Percentiles rank a stretch among this genome's conserved stretches.
These are phyloP conservation scores for Aspergillus affinis DNA, from an alignment of 495 filamentous ascomycete genomes.

Conservation along the genomic window DNA sequence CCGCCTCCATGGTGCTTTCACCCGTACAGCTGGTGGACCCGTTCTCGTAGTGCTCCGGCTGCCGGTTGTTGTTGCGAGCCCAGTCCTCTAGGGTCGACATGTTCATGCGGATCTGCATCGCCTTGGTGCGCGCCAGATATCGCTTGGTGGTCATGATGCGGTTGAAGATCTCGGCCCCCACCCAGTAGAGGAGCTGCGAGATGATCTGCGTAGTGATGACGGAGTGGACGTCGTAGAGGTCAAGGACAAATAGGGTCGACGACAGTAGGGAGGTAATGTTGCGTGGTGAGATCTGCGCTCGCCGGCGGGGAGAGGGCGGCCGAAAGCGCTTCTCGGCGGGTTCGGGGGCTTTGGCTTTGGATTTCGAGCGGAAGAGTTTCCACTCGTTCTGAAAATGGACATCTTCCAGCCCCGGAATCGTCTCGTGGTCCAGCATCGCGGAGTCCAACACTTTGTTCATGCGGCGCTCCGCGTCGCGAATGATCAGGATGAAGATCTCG, in stretches of 20 bases:
- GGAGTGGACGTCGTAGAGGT: constrained; percentile 97
- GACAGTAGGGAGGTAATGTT: constrained; percentile 97
- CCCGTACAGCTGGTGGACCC: constrained; percentile 85
- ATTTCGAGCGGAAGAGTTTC: constrained; percentile 91
- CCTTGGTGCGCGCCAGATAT: constrained; percentile 94
- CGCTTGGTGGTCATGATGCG: constrained; percentile 93
- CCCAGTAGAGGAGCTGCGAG: constrained; percentile 93
- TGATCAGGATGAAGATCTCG: constrained; percentile 98
- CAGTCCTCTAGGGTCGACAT: constrained; percentile 93
- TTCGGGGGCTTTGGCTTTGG: constrained; percentile 76
- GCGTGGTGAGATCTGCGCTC: constrained; percentile 86
- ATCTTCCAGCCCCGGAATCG: constrained; percentile 95
- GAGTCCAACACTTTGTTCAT: constrained; percentile 94
- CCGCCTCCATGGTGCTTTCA: constrained; percentile 79
- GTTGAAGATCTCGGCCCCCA: constrained; percentile 96
- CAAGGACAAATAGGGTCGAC: constrained; percentile 94
- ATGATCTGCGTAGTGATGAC: constrained; percentile 92
- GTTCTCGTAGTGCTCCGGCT: constrained; percentile 94
- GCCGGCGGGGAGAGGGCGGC: constrained; percentile 90
- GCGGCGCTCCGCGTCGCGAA: constrained; percentile 92
- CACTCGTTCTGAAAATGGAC: constrained; percentile 97
- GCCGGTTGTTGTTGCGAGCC: constrained; percentile 87
- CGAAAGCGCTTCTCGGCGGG: constrained; percentile 89
- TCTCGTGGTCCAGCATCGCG: constrained; percentile 97
- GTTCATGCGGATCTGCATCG: constrained; percentile 99